These are phyloP conservation scores for Panicum miliaceum DNA, from an alignment of 176 grass and related monocot genomes.

Conservation along the genomic window DNA sequence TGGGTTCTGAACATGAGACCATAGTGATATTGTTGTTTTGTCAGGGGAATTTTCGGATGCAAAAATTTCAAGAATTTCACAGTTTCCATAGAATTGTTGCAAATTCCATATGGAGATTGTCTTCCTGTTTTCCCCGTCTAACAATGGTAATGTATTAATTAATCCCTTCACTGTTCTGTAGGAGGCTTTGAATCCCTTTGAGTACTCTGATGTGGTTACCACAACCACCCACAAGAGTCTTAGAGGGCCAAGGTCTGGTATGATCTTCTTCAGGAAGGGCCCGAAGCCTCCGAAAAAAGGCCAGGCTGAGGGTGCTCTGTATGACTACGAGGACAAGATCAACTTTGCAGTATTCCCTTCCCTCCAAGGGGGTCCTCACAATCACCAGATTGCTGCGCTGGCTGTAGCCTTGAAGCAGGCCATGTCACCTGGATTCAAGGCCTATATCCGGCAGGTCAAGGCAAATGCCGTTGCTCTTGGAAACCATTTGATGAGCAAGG, in stretches of 20 bases:
- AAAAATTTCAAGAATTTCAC: not conserved
- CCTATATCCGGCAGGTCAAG: conserved; percentile 92
- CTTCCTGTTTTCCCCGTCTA: too few relatives aligned
- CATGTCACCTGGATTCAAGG: conserved; percentile 82
- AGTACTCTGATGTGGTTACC: conserved; percentile 87
- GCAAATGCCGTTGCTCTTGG: conserved; percentile 88
- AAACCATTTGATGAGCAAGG: conserved; percentile 94
- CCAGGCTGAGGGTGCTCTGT: conserved; percentile 84
- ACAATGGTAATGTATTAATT: not conserved
- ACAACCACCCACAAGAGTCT: conserved; percentile 98
- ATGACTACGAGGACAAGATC: conserved; percentile 94
- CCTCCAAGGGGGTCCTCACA: conserved; percentile 96
- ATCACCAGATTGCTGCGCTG: conserved; percentile 95
- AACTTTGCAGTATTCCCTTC: conserved; percentile 97
- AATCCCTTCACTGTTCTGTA: conserved; percentile 38
- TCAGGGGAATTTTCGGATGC: not conserved
- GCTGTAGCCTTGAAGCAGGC: conserved; percentile 90
- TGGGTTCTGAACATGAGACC: conserved; percentile 10
- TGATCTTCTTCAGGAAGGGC: conserved; percentile 99
- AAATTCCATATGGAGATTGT: too few relatives aligned
- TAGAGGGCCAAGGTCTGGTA: conserved; percentile 87
- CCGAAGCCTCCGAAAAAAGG: conserved; percentile 95
- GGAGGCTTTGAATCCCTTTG: conserved; percentile 95
- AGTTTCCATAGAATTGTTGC: not conserved
- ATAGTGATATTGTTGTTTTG: not conserved